Evolutionary conservation across 306 rosid species (phyloP).

Genomic region (cucumber (Cucumis sativus)): DNA sequence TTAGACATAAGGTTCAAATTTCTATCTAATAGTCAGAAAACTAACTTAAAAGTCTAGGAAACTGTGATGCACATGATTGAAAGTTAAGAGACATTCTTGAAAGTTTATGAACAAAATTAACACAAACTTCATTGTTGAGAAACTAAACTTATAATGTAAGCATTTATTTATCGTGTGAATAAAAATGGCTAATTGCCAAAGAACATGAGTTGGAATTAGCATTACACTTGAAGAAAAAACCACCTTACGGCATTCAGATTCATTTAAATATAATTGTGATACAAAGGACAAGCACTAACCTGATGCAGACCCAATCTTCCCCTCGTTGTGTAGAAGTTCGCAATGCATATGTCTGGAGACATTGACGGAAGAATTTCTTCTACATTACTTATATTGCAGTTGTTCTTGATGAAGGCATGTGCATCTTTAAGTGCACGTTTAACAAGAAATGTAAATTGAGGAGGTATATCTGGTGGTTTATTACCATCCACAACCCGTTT

Average conservation of each 20-base stretch:
- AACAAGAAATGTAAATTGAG: conserved; percentile 18
- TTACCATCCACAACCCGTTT: conserved; percentile 19
- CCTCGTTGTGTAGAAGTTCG: conserved; percentile 39
- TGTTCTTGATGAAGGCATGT: conserved; percentile 20
- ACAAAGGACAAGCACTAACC: conserved; percentile 17
- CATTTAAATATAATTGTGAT: background rate
- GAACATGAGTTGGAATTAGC: no score
- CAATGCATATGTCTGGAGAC: conserved; percentile 55
- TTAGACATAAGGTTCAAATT: no score
- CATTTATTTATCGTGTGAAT: background rate
- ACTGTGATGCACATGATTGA: no score
- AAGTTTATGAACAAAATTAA: no score
- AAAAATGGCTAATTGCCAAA: background rate
- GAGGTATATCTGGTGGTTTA: conserved; percentile 38
- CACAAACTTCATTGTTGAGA: background rate
- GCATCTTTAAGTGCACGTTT: conserved; percentile 29
- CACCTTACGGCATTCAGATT: no score
- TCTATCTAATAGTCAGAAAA: no score
- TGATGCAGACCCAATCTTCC: conserved; percentile 68
- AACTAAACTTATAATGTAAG: background rate
- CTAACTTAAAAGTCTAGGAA: no score
- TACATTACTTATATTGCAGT: conserved; percentile 1
- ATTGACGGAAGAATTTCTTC: conserved; percentile 42
- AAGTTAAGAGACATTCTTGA: no score
- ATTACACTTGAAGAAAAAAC: background rate